A percentile compares a stretch with the other conserved stretches of the same genome.
These are phyloP conservation scores for Zygosaccharomyces bailii DNA, from an alignment of 805 yeast genomes.

Conservation along the genomic window DNA sequence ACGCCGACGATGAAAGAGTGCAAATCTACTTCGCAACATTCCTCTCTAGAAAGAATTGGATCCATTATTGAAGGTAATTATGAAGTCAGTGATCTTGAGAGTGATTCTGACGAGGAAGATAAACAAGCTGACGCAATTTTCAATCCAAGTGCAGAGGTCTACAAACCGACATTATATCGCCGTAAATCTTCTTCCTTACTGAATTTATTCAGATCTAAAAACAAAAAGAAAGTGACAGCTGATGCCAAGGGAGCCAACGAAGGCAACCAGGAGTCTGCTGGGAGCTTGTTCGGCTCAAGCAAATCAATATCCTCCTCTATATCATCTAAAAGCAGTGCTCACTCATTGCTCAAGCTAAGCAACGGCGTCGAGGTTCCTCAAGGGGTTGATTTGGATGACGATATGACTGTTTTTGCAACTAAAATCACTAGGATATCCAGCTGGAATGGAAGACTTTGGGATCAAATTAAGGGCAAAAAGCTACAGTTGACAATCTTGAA, in stretches of 20 bases:
- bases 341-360: slow-evolving; percentile 2
- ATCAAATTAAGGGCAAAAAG: slow-evolving; percentile 12
- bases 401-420: slow-evolving; percentile 17
- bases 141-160: slow-evolving; percentile 21
- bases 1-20: slow-evolving; percentile 10
- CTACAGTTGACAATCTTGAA: slow-evolving; percentile 12
- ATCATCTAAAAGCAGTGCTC: slow-evolving; percentile 5
- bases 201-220: slow-evolving; percentile 26
- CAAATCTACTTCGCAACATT: slow-evolving; percentile 20
- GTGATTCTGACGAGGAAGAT: slow-evolving; percentile 6
- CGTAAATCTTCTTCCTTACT: slow-evolving; percentile 30
- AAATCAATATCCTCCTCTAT: slow-evolving; percentile 5
- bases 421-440: slow-evolving; percentile 19
- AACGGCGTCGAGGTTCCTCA: slow-evolving; percentile 14
- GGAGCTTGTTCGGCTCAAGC: slow-evolving; percentile 6
- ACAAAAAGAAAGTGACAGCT: slow-evolving; percentile 17
- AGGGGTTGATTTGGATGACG: slow-evolving; percentile 11
- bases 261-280: background rate
- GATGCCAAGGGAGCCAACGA: slow-evolving; percentile 12
- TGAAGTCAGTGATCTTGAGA: slow-evolving; percentile 13
- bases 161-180: slow-evolving; percentile 21
- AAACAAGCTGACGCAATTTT: slow-evolving; percentile 11
- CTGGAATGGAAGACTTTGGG: slow-evolving; percentile 31
- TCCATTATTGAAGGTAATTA: slow-evolving; percentile 10
- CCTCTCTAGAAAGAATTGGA: slow-evolving; percentile 16